Percentiles rank a stretch among this genome's conserved stretches.
phyloP scores from a whole-genome alignment of 2,329 filamentous ascomycete species.

The Colletotrichum sp. region DNA sequence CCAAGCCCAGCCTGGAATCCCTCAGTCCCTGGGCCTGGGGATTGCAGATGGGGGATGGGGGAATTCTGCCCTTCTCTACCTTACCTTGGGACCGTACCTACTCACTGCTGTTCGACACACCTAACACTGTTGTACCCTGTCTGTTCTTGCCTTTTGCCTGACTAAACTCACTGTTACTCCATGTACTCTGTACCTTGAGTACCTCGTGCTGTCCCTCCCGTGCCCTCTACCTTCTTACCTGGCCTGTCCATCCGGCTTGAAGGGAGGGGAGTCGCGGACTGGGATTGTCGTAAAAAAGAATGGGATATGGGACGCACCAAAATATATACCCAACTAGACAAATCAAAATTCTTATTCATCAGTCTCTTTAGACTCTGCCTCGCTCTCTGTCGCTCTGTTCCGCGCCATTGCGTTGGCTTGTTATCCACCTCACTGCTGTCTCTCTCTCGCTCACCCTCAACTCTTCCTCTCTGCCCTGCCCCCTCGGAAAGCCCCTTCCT shows the following conservation, averaged over 20 bases:
- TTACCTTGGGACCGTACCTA: background rate
- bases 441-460: background rate
- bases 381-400: background rate
- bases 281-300: conserved; percentile 7
- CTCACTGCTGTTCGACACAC: background rate
- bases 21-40: background rate
- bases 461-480: background rate
- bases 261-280: background rate
- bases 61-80: background rate
- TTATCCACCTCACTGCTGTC: background rate
- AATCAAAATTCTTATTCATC: conserved; percentile 8
- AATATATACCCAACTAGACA: conserved; percentile 10
- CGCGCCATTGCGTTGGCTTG: background rate
- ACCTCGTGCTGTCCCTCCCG: background rate
- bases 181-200: background rate
- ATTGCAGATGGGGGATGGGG: background rate
- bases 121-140: background rate
- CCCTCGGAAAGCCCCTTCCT: background rate
- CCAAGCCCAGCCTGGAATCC: background rate
- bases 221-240: background rate
- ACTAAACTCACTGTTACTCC: background rate
- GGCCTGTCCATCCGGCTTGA: background rate
- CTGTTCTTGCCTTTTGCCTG: background rate
- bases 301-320: conserved; percentile 19
- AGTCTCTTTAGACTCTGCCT: conserved; percentile 7